Conservation (phyloP, 164 flowering plant genomes). For the Kalanchoe fedtschenkoi region DNA sequence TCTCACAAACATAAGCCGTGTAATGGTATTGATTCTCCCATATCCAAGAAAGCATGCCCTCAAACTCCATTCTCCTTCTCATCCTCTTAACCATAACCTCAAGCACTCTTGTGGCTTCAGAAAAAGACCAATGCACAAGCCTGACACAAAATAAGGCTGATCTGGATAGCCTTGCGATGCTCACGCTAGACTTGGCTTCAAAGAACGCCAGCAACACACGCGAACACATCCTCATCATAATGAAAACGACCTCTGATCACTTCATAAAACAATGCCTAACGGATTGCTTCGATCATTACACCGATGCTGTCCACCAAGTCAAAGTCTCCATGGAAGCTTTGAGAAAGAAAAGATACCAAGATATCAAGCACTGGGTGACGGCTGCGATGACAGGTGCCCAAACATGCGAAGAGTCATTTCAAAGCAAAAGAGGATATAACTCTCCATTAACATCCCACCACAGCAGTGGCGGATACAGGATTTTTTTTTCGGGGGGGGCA, state of each 20-base stretch:
- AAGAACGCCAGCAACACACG: not conserved
- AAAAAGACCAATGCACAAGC: not conserved
- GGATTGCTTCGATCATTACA: constrained; percentile 15
- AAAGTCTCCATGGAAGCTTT: constrained; percentile 12
- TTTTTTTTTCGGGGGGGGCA: too few species aligned
- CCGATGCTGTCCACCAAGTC: constrained; percentile 12
- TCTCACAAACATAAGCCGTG: not conserved
- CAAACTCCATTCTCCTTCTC: not conserved
- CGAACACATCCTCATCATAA: not conserved
- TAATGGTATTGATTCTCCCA: too few species aligned
- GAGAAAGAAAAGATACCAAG: constrained; percentile 6
- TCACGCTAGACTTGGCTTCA: constrained; percentile 8
- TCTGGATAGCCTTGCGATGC: not conserved
- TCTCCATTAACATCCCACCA: not conserved
- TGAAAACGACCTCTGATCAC: not conserved
- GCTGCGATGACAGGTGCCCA: constrained; percentile 16
- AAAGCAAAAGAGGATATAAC: not conserved
- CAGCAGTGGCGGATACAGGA: too few species aligned
- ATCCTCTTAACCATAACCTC: not conserved
- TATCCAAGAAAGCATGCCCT: not conserved
- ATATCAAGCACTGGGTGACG: constrained; percentile 16
- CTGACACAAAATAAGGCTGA: not conserved
- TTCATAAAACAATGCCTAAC: not conserved
- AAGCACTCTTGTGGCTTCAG: not conserved
- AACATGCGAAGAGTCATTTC: constrained; percentile 17